Evolutionary conservation across 75 land plant genomes (phyloP).

Genomic region (Selaginella tamariscina): DNA sequence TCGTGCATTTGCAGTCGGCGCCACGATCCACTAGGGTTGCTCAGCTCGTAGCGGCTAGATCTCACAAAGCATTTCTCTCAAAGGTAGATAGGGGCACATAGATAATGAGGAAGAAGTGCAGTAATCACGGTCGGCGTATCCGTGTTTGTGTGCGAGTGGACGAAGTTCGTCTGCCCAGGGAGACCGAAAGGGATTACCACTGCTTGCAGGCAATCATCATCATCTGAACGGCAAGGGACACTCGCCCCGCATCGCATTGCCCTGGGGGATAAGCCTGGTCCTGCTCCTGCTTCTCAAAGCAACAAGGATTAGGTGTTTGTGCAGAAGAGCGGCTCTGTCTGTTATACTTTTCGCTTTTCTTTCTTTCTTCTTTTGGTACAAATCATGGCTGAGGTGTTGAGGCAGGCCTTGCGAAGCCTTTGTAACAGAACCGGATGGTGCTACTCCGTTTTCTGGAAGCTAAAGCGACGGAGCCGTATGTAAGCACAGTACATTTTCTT

Average conservation of each 20-base stretch:
- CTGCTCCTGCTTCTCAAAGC: too few relatives aligned
- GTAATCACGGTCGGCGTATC: neutral
- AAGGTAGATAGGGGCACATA: too few relatives aligned
- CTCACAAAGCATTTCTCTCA: neutral
- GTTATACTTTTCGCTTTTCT: neutral
- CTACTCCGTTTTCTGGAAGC: conserved; percentile 56
- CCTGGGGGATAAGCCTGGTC: neutral
- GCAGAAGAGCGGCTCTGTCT: neutral
- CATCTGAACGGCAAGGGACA: neutral
- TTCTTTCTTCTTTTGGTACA: too few relatives aligned
- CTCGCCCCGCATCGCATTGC: neutral
- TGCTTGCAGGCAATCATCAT: neutral
- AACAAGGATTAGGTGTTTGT: too few relatives aligned
- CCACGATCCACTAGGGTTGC: neutral
- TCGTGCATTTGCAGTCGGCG: neutral
- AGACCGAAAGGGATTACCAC: neutral
- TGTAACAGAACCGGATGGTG: conserved; percentile 46
- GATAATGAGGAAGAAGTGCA: neutral
- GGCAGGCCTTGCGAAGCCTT: conserved; percentile 33
- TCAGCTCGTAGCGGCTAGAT: neutral
- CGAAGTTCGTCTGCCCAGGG: conserved; percentile 1
- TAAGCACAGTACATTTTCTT: conserved; percentile 18
- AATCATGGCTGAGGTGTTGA: conserved; percentile 21
- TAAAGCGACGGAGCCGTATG: conserved; percentile 30
- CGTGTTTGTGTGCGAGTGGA: neutral